Evolutionary conservation across 2,329 filamentous ascomycete genomes (phyloP), one percentile per base, ranked within the genome.

Genomic region (Diaporthe batatas): DNA sequence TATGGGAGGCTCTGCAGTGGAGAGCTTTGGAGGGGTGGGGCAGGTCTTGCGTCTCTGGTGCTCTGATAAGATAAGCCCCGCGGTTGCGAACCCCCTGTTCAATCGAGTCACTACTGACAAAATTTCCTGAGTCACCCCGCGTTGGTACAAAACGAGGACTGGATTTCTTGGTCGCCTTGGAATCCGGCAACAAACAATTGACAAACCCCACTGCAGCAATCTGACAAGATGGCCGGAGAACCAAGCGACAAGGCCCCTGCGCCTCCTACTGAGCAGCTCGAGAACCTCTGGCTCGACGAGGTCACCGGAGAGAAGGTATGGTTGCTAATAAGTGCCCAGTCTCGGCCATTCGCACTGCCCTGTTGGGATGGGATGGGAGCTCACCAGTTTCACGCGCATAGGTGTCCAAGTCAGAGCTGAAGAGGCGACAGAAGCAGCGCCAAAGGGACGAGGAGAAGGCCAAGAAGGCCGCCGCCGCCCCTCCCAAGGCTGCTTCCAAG

Each of bases 361-460:
- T 16, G 23, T 10, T 49, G 11, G n/a, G 11, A 8, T 29, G 16
- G 10, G 14, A 34, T 34, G 32, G 32, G 23, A 36, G 36, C 74
- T 75, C 53, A 75, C 59, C 42, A 10, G 11, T 6, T 55, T 16
- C 16, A 14, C 32, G 39, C 16, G 39, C 14, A 42, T 51, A 84
- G 83, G 82, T 93, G 74, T 95, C 93, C 86, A 95, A 95, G 91
- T 90, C 91, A 21, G 92, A 95, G 85, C 87, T 98, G 83, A 99
- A 99, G 94, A 96, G 94, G 87, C 92, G 96, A 80, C 91, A 95
- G 86, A 99, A 99, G 94, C 89, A 92, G 81, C 92, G 96, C 77
- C 91, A 96, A 83, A 91, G 90, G 84, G 95, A 97, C 75, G 93
- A 93, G 77, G 94, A 95, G 86, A 98, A 97, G 92, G 91, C 91